Evolutionary conservation across 2,329 filamentous ascomycete species (phyloP), one percentile per base, ranked within the genome.

Genomic region (Knoxdaviesia proteae): DNA sequence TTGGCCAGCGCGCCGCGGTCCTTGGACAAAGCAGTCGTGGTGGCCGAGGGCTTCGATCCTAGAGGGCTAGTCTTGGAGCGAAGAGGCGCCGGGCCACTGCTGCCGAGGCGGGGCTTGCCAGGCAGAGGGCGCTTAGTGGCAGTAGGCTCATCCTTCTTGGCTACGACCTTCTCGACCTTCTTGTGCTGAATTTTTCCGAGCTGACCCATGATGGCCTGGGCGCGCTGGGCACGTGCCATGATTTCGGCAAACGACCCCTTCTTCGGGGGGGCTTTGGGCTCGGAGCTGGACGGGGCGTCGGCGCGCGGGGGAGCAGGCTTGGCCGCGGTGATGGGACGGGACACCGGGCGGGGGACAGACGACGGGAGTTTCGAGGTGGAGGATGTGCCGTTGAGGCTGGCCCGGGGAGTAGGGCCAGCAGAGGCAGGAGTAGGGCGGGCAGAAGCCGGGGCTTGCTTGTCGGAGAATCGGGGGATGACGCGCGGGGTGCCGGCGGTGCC

Each of bases 181-280:
- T 84, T 84, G 57, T 84, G 79, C 54, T 83, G 80, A 49, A 84
- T 82, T 50, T 74, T 75, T 44, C 78, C 79, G 30, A 79, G 66
- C 49, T 69, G 69, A n/a, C 64, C 69, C 61, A 73, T 69, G 36
- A 61, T 63, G 36, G 62, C 64, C 51, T 81, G 73, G 8, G 73
- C 77, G 47, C 73, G 72, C 52, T 80, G 75, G 33, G 74, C 82
- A 49, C 78, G 69, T 44, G 77, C 77, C 59, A 87, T 67, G 46
- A 84, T 79, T 52, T 84, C 80, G 35, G 76, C 72, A 55, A 75
- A 87, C 0, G 77, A 81, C 2, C 79, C 77, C 53, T 80, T 82
- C 57, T 84, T 84, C 1, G 74, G 76, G 2, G 69, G 59, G 3
- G 45, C 32, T 3, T 20, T 20, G 20, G 20, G 20, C 20, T 20